phyloP scores from a whole-genome alignment of 306 rosid species.

The Quercus wislizeni region DNA sequence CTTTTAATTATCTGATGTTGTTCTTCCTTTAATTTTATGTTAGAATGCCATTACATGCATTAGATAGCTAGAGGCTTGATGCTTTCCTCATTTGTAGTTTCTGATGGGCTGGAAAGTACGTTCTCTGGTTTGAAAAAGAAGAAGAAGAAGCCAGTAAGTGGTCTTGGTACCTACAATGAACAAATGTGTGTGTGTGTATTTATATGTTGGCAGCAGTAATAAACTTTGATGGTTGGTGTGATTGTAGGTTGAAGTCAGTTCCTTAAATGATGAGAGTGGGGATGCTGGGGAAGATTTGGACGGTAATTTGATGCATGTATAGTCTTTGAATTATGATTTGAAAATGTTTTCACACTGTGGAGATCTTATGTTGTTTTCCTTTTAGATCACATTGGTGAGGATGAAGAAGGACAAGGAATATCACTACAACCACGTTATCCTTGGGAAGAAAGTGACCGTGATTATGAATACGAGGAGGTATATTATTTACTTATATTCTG shows the following conservation, averaged over 20 bases:
- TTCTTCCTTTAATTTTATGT: neutral
- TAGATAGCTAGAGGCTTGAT: constrained; percentile 2
- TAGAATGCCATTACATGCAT: neutral
- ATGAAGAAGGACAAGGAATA: constrained; percentile 55
- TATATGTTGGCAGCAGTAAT: neutral
- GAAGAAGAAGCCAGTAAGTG: constrained; percentile 85
- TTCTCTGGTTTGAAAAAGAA: constrained; percentile 92
- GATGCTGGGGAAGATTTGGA: constrained; percentile 69
- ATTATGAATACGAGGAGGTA: constrained; percentile 87
- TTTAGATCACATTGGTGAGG: constrained; percentile 60
- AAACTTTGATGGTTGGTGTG: constrained; percentile 12
- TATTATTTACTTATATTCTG: neutral
- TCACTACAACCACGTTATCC: constrained; percentile 53
- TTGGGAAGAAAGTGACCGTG: constrained; percentile 93
- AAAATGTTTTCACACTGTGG: neutral
- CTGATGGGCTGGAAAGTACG: constrained; percentile 70
- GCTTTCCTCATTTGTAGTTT: constrained; percentile 49
- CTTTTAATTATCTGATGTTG: neutral
- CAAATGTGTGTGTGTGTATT: neutral
- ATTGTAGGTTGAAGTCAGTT: constrained; percentile 69
- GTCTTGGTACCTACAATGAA: neutral
- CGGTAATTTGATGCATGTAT: constrained; percentile 33
- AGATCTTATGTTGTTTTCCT: constrained; percentile 9
- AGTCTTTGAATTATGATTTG: neutral
- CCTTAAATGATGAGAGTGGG: constrained; percentile 57